Evolutionary conservation across 1,284 basidiomycete genomes (phyloP), one percentile per base, ranked within the genome.

Genomic region (Trichosporon inkin): DNA sequence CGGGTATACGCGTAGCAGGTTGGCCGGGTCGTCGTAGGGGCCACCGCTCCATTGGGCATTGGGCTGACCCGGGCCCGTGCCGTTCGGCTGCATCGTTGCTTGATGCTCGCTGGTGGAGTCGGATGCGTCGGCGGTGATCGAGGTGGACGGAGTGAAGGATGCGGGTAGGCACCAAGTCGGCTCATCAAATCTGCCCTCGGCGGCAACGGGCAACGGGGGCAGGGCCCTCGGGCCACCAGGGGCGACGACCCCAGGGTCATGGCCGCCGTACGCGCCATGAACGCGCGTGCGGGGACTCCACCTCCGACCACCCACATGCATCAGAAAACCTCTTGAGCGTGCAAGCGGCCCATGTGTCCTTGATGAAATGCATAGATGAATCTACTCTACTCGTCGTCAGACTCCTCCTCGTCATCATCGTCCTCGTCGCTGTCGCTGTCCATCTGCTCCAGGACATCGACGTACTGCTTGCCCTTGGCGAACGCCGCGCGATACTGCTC

Each of bases 401-500:
- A 67, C 16, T 69, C 69, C 19, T 70, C 70, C 1, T 71, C 72
- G 1, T 72, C 71, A 22, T 69, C 66, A 8, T 68, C 68, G 11
- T 74, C 72, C 3, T 73, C 72, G 8, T 75, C 73, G 44, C 69
- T 67, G 41, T 71, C 73, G 62, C 74, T 75, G 34, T 75, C 73
- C 75, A 77, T 74, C 53, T 72, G 56, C 65, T 77, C 75, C 47
- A 77, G 61, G 19, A 73, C 69, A 62, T 77, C 75, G 49, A 77
- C 75, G 63, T 75, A 75, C 37, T 66, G 64, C 63, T 77, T 75
- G 24, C 75, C 75, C 66, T 71, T 75, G 37, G 53, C 58, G 58
- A 65, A 75, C 17, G 70, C 62, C 40, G 71, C 72, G 49, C 53
- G 47, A 70, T 69, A 72, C 55, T 52, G 54, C 62, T 66, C 62